Evolutionary conservation across 1,139 yeast species (phyloP), one percentile per base, ranked within the genome.

Genomic region (Hemisphaericaspora subhashii): DNA sequence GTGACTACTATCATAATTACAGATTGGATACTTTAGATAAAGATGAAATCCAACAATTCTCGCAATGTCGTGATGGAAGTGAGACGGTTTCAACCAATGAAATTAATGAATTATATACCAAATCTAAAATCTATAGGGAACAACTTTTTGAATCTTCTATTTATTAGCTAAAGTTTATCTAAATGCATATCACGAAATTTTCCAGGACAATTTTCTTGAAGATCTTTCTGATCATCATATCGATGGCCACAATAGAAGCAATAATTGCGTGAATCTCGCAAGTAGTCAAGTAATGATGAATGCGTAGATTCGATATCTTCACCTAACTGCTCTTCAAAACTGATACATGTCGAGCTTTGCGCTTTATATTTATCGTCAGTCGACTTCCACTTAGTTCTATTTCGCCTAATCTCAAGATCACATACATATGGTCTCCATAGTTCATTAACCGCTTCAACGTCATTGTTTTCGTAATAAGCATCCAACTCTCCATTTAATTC

Each of bases 201-300:
- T 1, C 65, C 66, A 2, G 65, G 65, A 36, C 66, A 66, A 30
- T 48, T 44, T 1, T 23, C 27, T 3, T 16, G 25, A 7, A 45
- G 31, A 25, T 46, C 50, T 6, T 20, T 18, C n/a, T 28, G 17
- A 20, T 35, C 46, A 1, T 43, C 41, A 35, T 47, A 64, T 14
- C 31, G 29, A 11, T 46, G 34, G 1, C 70, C 69, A 47, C 72
- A 66, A 42, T 52, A 64, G 40, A 52, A 60, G 41, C 72, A 66
- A 41, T 58, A 66, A 18, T 36, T 34, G 33, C 53, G 60, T 1
- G 29, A 32, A 4, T 41, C 39, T 26, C 70, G 51, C 13, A 62
- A 46, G 36, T 57, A 55, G n/a, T 35, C 33, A 14, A 64, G 48
- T 9, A 33, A 36, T 3, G 28, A 29, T 4, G 50, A 18, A 16